Conservation (phyloP, 257 asterid species). For the Capsicum pubescens region DNA sequence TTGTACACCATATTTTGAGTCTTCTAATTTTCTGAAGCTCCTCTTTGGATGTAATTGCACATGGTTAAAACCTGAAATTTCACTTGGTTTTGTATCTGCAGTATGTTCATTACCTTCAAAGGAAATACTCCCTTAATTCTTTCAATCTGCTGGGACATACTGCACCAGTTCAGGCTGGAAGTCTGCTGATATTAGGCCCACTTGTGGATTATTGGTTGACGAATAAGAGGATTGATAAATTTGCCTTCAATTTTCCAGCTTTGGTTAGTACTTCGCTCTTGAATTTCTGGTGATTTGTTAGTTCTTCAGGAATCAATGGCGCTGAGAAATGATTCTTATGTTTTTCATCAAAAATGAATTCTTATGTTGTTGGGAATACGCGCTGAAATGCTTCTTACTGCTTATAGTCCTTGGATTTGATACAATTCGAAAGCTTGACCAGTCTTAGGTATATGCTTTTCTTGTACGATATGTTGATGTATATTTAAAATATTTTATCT, state of each 20-base stretch:
- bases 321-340: background rate
- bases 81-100: conserved; percentile 48
- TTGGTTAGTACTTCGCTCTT: conserved; percentile 52
- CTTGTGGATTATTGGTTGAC: conserved; percentile 93
- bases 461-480: conserved; percentile 1
- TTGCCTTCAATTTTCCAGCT: conserved; percentile 62
- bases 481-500: background rate
- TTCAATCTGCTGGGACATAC: conserved; percentile 98
- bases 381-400: background rate
- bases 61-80: background rate
- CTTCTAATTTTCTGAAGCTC: conserved; percentile 15
- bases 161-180: conserved; percentile 95
- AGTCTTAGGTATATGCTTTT: background rate
- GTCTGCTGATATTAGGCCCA: conserved; percentile 85
- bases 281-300: background rate
- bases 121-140: conserved; percentile 93
- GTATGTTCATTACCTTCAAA: conserved; percentile 96
- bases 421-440: background rate
- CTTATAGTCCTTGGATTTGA: background rate
- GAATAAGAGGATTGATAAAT: conserved; percentile 81
- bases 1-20: background rate
- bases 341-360: background rate
- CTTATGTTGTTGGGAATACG: background rate
- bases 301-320: background rate
- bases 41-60: conserved; percentile 20